A percentile compares a stretch with the other conserved stretches of the same genome.
Evolutionary conservation across 2,329 filamentous ascomycete genomes (phyloP).

Genomic region (Aspergillus novoparasiticus): DNA sequence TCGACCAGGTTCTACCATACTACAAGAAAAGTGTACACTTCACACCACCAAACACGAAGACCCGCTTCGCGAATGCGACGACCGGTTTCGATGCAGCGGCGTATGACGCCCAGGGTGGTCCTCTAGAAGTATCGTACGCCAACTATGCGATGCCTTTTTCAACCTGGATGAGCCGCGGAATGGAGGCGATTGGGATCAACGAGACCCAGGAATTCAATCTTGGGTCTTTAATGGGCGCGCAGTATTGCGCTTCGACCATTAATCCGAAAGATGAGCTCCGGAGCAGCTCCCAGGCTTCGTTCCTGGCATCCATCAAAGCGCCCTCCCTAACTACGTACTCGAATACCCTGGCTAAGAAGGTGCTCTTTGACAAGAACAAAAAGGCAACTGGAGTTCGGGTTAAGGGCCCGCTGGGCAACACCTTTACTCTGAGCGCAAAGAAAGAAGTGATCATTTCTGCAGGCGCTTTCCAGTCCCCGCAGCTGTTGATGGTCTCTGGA

Average conservation of each 20-base stretch:
- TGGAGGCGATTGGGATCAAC: slow-evolving; percentile 43
- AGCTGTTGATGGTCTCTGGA: slow-evolving; percentile 53
- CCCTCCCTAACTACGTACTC: slow-evolving; percentile 43
- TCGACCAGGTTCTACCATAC: slow-evolving; percentile 28
- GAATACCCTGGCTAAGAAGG: slow-evolving; percentile 44
- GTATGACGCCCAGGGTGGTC: slow-evolving; percentile 29
- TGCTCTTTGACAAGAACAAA: slow-evolving; percentile 52
- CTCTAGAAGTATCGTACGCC: slow-evolving; percentile 42
- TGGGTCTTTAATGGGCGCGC: slow-evolving; percentile 41
- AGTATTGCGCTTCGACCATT: slow-evolving; percentile 49
- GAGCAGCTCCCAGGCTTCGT: slow-evolving; percentile 50
- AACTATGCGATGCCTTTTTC: slow-evolving; percentile 39
- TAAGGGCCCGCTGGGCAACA: slow-evolving; percentile 34
- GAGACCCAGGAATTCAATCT: slow-evolving; percentile 39
- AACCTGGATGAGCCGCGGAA: slow-evolving; percentile 36
- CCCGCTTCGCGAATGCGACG: slow-evolving; percentile 23
- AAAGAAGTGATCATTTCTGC: slow-evolving; percentile 51
- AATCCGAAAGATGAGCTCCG: slow-evolving; percentile 47
- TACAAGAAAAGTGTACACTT: slow-evolving; percentile 31
- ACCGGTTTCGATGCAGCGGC: slow-evolving; percentile 22
- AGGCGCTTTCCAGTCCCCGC: slow-evolving; percentile 55
- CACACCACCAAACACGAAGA: slow-evolving; percentile 22
- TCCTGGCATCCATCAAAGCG: slow-evolving; percentile 22
- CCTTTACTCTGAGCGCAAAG: slow-evolving; percentile 48
- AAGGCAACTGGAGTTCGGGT: slow-evolving; percentile 50